Percentiles rank a stretch among this genome's conserved stretches.
Conservation (phyloP, 2,329 filamentous ascomycete species). For the Talaromyces funiculosus region DNA sequence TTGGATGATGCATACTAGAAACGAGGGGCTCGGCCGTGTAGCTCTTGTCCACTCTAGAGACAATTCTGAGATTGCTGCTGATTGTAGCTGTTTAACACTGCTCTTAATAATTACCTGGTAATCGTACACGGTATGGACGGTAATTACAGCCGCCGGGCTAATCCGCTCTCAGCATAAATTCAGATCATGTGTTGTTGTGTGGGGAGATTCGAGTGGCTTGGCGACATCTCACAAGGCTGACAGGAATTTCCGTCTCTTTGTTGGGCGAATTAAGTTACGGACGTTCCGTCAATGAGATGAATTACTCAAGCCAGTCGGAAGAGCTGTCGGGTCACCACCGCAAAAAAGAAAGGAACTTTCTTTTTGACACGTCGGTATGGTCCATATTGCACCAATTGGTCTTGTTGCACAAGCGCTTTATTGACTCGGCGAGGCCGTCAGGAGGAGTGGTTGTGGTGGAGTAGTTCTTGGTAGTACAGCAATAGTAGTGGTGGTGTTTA, state of each 20-base stretch:
- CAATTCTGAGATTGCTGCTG: not conserved
- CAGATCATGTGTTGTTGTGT: slow-evolving; percentile 2
- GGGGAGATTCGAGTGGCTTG: not conserved
- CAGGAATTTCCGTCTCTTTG: not conserved
- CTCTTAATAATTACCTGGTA: not conserved
- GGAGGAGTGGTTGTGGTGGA: not conserved
- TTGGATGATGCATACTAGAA: not conserved
- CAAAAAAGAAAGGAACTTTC: not conserved
- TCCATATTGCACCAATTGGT: not conserved
- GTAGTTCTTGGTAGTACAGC: not conserved
- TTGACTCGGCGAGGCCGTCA: not conserved
- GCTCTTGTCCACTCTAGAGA: not conserved
- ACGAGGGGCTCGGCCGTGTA: not conserved
- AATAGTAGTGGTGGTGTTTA: not conserved
- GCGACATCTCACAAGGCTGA: slow-evolving; percentile 5
- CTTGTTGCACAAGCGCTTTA: slow-evolving; percentile 1
- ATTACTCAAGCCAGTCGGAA: not conserved
- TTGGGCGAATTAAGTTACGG: not conserved
- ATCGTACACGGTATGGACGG: not conserved
- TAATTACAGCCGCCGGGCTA: not conserved
- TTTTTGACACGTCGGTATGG: not conserved
- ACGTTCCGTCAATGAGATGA: not conserved
- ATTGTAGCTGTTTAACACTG: too few species aligned
- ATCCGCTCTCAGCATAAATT: not conserved
- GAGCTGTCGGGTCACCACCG: slow-evolving; percentile 1